These are phyloP conservation scores for Diaporthe nobilis DNA, from an alignment of 2,329 filamentous ascomycete genomes.

Conservation along the genomic window DNA sequence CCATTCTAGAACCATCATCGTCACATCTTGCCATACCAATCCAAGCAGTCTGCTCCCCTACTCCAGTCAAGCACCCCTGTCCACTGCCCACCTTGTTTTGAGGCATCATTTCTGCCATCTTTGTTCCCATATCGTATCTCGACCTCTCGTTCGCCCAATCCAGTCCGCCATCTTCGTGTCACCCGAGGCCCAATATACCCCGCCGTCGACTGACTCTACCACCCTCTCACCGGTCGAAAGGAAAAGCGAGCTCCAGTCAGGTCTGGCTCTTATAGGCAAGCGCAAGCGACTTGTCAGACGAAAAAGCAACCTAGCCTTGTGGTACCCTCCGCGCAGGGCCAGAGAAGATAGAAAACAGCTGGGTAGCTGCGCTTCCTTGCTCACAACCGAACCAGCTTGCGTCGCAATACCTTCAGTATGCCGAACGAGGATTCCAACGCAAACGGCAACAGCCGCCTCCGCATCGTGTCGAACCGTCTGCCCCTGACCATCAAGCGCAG, in stretches of 20 bases:
- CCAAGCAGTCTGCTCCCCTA: not conserved
- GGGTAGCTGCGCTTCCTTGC: not conserved
- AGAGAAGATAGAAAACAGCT: not conserved
- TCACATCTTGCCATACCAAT: not conserved
- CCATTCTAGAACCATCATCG: conserved; percentile 32
- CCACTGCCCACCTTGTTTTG: not conserved
- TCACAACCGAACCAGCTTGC: not conserved
- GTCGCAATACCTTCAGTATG: conserved; percentile 21
- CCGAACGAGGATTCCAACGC: conserved; percentile 22
- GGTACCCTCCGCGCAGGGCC: not conserved
- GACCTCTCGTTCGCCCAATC: not conserved
- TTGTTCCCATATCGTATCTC: not conserved
- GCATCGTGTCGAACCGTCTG: conserved; percentile 93
- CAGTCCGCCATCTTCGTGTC: not conserved
- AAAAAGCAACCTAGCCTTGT: not conserved
- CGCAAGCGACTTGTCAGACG: not conserved
- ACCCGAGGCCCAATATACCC: conserved; percentile 24
- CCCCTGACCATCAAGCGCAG: conserved; percentile 97
- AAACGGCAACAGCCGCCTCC: conserved; percentile 64
- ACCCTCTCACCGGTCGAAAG: not conserved
- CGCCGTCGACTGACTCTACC: conserved; percentile 18
- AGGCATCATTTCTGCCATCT: not conserved
- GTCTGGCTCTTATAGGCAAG: not conserved
- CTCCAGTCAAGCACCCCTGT: not conserved
- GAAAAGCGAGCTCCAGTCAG: not conserved